Conservation (phyloP, 345 rosid species). For the Linum tenue region DNA sequence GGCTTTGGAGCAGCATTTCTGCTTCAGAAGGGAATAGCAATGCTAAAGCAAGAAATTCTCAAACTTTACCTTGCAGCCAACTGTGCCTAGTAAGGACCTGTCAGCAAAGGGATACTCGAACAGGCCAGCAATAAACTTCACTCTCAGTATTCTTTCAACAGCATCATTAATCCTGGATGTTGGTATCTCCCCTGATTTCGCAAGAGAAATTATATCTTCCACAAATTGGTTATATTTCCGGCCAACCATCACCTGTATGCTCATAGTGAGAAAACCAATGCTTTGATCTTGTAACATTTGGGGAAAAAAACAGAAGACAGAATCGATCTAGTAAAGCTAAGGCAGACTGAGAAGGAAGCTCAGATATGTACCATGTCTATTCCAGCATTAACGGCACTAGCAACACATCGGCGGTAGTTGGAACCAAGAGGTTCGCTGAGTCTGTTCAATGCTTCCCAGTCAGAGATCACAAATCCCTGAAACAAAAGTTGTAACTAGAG, state of each 20-base stretch:
- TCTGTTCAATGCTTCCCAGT: conserved; percentile 75
- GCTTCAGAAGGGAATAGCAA: background rate
- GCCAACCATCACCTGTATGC: conserved; percentile 72
- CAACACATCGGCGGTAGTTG: conserved; percentile 51
- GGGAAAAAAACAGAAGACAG: background rate
- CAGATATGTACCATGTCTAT: conserved; percentile 60
- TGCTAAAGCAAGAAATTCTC: background rate
- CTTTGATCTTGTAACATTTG: too few relatives aligned
- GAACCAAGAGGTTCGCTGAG: conserved; percentile 57
- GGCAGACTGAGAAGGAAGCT: background rate
- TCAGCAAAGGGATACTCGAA: conserved; percentile 69
- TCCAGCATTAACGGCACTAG: conserved; percentile 72
- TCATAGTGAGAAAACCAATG: conserved; percentile 10
- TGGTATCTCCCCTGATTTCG: conserved; percentile 63
- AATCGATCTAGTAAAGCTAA: conserved; percentile 9
- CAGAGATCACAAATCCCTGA: conserved; percentile 79
- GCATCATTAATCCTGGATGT: conserved; percentile 65
- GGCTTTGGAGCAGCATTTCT: background rate
- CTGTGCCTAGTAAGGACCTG: conserved; percentile 48
- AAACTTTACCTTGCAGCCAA: conserved; percentile 69
- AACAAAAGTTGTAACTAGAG: conserved; percentile 11
- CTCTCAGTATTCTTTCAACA: conserved; percentile 77
- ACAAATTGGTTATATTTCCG: conserved; percentile 41
- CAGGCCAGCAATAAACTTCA: conserved; percentile 75
- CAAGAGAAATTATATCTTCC: conserved; percentile 42